Conservation (phyloP, 108 stramenopile genomes). For the Cyclotella kingstonii region DNA sequence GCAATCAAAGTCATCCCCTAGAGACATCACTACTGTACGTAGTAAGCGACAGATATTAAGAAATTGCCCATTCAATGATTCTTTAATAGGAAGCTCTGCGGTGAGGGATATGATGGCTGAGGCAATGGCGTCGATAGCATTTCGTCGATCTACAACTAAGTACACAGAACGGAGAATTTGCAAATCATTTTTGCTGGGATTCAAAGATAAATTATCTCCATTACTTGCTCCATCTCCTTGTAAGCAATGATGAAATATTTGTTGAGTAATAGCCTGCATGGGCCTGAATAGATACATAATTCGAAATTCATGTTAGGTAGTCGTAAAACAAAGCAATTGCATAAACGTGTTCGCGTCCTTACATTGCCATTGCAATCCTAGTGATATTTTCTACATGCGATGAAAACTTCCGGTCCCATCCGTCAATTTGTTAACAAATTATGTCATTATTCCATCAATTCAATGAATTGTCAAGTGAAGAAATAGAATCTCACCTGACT, state of each 20-base stretch:
- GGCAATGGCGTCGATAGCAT: conserved; percentile 34
- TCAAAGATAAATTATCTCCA: neutral
- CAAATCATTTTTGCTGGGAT: conserved; percentile 32
- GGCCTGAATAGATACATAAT: conserved; percentile 12
- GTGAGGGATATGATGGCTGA: conserved; percentile 18
- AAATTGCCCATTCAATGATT: conserved; percentile 8
- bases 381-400: conserved; percentile 65
- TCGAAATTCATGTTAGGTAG: neutral
- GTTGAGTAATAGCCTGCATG: conserved; percentile 45
- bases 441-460: too few species aligned
- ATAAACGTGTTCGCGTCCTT: neutral
- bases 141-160: conserved; percentile 24
- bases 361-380: conserved; percentile 47
- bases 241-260: conserved; percentile 57
- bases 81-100: conserved; percentile 29
- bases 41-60: conserved; percentile 38
- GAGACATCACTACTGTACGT: conserved; percentile 33
- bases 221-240: conserved; percentile 24
- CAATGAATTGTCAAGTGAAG: neutral
- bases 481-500: conserved; percentile 46
- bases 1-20: conserved; percentile 54
- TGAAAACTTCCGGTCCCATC: neutral
- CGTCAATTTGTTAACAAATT: too few species aligned
- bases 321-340: neutral
- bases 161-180: conserved; percentile 61